Percentiles rank a stretch among this genome's conserved stretches.
Conservation (phyloP, 768 basidiomycete genomes). For the Gyrodon lividus region DNA sequence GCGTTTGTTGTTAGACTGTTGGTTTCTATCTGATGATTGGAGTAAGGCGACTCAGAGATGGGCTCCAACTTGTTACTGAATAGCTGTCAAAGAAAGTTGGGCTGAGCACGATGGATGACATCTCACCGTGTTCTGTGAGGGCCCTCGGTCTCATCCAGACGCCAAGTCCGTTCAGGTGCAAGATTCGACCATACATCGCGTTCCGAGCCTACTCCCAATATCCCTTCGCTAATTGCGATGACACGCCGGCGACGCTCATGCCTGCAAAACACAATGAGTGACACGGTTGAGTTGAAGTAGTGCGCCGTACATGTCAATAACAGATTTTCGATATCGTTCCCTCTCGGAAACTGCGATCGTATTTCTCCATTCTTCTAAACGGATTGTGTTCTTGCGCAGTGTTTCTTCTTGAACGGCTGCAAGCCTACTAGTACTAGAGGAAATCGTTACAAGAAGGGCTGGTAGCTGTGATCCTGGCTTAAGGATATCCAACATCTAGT, state of each 20-base stretch:
- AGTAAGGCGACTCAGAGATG: slow-evolving; percentile 42
- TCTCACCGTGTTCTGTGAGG: slow-evolving; percentile 79
- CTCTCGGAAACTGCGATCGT: slow-evolving; percentile 66
- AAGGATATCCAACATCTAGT: slow-evolving; percentile 58
- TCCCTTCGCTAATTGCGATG: slow-evolving; percentile 58
- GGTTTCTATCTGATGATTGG: slow-evolving; percentile 25
- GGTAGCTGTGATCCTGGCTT: slow-evolving; percentile 31
- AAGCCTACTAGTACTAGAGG: slow-evolving; percentile 18
- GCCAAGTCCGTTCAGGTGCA: slow-evolving; percentile 55
- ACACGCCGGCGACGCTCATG: slow-evolving; percentile 77
- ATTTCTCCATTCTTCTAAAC: slow-evolving; percentile 73
- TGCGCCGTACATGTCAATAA: slow-evolving; percentile 64
- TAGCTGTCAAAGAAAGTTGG: slow-evolving; percentile 3
- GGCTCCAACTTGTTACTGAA: slow-evolving; percentile 77
- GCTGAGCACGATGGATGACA: background rate
- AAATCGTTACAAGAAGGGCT: background rate
- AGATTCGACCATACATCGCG: slow-evolving; percentile 78
- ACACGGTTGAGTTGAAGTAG: background rate
- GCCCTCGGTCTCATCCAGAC: slow-evolving; percentile 90
- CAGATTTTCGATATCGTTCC: slow-evolving; percentile 67
- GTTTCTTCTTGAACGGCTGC: slow-evolving; percentile 32
- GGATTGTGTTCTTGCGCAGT: slow-evolving; percentile 57
- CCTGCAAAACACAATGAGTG: slow-evolving; percentile 37
- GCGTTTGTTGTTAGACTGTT: slow-evolving; percentile 38
- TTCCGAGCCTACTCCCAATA: slow-evolving; percentile 63